These are phyloP conservation scores for Teratosphaeria zuluensis DNA, from an alignment of 2,329 filamentous ascomycete species.

Conservation along the genomic window DNA sequence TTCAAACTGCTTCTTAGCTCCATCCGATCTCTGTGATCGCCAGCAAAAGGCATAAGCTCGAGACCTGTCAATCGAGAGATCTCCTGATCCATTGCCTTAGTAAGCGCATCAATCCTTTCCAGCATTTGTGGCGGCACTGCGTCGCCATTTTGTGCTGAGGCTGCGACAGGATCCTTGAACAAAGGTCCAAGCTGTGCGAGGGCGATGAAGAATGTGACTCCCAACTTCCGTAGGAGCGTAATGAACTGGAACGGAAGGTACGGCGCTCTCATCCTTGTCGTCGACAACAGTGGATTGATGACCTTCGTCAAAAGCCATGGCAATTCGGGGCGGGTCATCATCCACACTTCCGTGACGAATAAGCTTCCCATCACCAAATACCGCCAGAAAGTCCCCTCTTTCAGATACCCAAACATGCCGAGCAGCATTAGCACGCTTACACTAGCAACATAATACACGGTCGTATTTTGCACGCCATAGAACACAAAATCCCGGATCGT, in stretches of 20 bases:
- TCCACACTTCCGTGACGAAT: conserved; percentile 47
- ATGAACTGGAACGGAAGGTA: conserved; percentile 82
- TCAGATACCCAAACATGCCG: conserved; percentile 56
- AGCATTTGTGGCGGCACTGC: conserved; percentile 51
- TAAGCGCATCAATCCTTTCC: conserved; percentile 53
- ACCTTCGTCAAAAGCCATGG: conserved; percentile 35
- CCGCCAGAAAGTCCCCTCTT: conserved; percentile 52
- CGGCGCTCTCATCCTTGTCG: conserved; percentile 41
- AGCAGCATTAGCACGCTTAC: conserved; percentile 52
- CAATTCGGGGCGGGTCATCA: conserved; percentile 44
- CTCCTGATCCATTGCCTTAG: conserved; percentile 57
- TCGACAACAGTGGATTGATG: conserved; percentile 39
- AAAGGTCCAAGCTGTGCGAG: conserved; percentile 71
- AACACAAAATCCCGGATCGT: conserved; percentile 65
- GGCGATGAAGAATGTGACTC: conserved; percentile 72
- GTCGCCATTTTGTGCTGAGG: conserved; percentile 7
- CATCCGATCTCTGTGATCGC: conserved; percentile 55
- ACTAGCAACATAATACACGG: conserved; percentile 53
- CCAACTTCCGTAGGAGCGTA: conserved; percentile 61
- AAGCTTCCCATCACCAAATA: conserved; percentile 44
- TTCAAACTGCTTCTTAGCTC: conserved; percentile 50
- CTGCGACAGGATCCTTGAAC: conserved; percentile 32
- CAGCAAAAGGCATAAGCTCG: conserved; percentile 71
- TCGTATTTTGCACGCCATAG: conserved; percentile 51
- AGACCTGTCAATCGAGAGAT: conserved; percentile 60